Evolutionary conservation across 2,329 filamentous ascomycete species (phyloP).

Genomic region (Clarireedia sp.): DNA sequence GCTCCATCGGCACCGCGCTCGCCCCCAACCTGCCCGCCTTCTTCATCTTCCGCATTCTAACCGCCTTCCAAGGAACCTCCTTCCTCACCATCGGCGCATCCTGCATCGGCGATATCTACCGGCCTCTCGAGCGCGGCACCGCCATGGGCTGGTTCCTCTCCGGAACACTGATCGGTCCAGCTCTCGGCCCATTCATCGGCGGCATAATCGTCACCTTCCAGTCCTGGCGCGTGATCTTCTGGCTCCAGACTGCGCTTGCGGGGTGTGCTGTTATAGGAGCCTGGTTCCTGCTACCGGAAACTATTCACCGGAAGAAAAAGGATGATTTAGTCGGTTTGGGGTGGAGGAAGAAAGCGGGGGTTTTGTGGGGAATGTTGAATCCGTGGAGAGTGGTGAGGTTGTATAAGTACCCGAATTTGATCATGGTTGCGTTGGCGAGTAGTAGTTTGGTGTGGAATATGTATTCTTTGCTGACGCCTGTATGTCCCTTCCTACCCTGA

Average conservation of each 20-base stretch:
- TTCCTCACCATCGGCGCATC: slow-evolving; percentile 66
- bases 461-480: slow-evolving; percentile 56
- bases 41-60: slow-evolving; percentile 66
- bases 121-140: slow-evolving; percentile 60
- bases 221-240: slow-evolving; percentile 69
- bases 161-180: slow-evolving; percentile 64
- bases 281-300: slow-evolving; percentile 63
- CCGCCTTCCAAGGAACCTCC: slow-evolving; percentile 66
- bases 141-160: slow-evolving; percentile 67
- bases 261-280: slow-evolving; percentile 51
- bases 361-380: slow-evolving; percentile 57
- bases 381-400: slow-evolving; percentile 56
- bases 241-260: slow-evolving; percentile 63
- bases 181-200: slow-evolving; percentile 61
- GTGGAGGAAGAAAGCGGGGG: slow-evolving; percentile 39
- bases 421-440: slow-evolving; percentile 52
- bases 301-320: slow-evolving; percentile 57
- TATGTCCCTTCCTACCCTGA: neutral
- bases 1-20: slow-evolving; percentile 65
- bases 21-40: slow-evolving; percentile 64
- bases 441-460: slow-evolving; percentile 68
- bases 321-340: slow-evolving; percentile 52
- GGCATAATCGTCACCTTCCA: slow-evolving; percentile 70
- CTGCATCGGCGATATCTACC: slow-evolving; percentile 60
- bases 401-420: slow-evolving; percentile 61